Base-by-base conservation (phyloP, 805 yeast genomes). In the Saccharomycopsis microspora region DNA sequence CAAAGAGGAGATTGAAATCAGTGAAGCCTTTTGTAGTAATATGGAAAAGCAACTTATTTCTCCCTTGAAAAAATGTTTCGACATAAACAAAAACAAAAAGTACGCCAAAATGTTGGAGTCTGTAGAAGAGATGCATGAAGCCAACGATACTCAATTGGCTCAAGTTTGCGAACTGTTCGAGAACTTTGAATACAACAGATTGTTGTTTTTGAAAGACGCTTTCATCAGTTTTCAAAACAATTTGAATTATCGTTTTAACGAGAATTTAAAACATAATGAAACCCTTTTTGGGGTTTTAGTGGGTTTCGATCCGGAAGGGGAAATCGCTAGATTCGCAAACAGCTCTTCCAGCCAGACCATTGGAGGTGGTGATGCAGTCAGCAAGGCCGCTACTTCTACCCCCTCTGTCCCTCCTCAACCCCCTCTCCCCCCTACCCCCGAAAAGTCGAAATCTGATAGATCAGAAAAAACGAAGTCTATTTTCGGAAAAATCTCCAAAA, bases 41-140 rank as follows among this genome's bases (percentile, higher is more conserved):
- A 49, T 52, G 49, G 53, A 50, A 41, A 52, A 47, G 39, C 51
- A 47, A 38, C 42, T 52, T 30, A 52, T 52, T 27, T 42, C 45
- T 28, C 53, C 53, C n/a, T 44, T 52, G 42, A 50, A 52, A 38
- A 52, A 52, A 41, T 50, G 51, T 38, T 52, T 52, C 43, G 53
- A 52, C 33, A 39, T 47, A 10, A 45, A 36, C 39, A 52, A 50
- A 43, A 52, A 52, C 45, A 47, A 50, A 39, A 50, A 52, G 34
- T 52, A 52, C 38, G 35, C 39, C 38, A 47, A 47, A 10, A 50
- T 52, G 51, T 44, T 52, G 39, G 37, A 45, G 8, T 29, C 44
- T 3, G 35, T 52, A 28, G 33, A 38, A 28, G 54, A 51, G 27
- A 44, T 51, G 38, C 19, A 33, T 30, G 39, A 41, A 27, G 54